A percentile compares a stretch with the other conserved stretches of the same genome.
Conservation (phyloP, 768 basidiomycete genomes). For the Psilocybe tampanensis region DNA sequence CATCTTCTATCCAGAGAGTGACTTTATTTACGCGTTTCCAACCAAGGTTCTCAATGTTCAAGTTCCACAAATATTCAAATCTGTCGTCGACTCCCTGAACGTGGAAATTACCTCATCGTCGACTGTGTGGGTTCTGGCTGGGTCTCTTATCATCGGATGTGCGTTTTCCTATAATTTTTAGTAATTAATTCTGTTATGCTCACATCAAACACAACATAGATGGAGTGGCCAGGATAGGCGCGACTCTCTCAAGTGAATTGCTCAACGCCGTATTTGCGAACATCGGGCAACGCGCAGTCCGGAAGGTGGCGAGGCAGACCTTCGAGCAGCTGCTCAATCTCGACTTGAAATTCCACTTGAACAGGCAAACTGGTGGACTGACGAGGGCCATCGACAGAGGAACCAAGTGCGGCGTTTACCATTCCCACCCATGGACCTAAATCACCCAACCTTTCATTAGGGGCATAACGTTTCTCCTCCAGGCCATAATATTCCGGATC, state of each 20-base stretch:
- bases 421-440: neutral
- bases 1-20: too few relatives aligned
- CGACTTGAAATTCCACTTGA: constrained; percentile 90
- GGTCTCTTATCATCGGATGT: constrained; percentile 93
- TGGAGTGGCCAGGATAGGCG: constrained; percentile 86
- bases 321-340: constrained; percentile 92
- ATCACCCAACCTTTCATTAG: constrained; percentile 38
- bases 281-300: constrained; percentile 92
- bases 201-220: constrained; percentile 49
- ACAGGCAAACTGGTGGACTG: constrained; percentile 92
- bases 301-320: constrained; percentile 93
- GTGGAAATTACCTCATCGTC: constrained; percentile 71
- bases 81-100: constrained; percentile 87
- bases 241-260: constrained; percentile 88
- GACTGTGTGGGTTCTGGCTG: constrained; percentile 90
- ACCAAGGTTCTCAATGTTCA: constrained; percentile 92
- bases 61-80: constrained; percentile 96
- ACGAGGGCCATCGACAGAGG: constrained; percentile 97
- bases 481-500: constrained; percentile 92
- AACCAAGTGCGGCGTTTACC: constrained; percentile 73
- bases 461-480: constrained; percentile 94
- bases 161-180: constrained; percentile 33
- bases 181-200: neutral
- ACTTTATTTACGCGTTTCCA: neutral
- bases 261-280: constrained; percentile 96